Evolutionary conservation across 2,329 filamentous ascomycete genomes (phyloP).

Genomic region (Laburnicola sp.): DNA sequence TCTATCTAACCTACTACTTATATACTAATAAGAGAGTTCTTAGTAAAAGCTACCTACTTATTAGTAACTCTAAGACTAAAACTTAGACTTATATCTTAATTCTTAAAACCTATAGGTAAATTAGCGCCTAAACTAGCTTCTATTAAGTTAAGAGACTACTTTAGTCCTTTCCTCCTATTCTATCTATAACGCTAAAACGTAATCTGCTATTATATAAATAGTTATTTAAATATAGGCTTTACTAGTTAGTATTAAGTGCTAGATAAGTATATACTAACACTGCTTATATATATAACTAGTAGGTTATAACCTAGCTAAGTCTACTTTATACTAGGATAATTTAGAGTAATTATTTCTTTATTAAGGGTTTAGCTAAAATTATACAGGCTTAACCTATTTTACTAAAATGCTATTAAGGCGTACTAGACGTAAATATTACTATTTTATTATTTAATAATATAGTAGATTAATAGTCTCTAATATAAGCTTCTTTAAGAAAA

Average conservation of each 20-base stretch:
- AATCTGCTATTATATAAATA: no score
- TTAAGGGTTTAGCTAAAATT: conserved; percentile 2
- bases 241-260: conserved; percentile 3
- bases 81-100: conserved; percentile 8
- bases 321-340: background rate
- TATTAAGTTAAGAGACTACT: conserved; percentile 9
- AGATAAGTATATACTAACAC: no score
- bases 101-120: conserved; percentile 6
- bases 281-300: conserved; percentile 1
- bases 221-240: background rate
- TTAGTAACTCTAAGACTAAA: conserved; percentile 15
- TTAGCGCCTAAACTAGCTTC: conserved; percentile 11
- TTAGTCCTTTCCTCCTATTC: background rate
- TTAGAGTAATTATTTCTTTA: background rate
- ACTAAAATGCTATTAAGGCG: conserved; percentile 13
- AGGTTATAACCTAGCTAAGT: conserved; percentile 11
- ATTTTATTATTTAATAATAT: conserved; percentile 13
- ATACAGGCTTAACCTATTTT: conserved; percentile 2
- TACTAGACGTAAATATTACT: background rate
- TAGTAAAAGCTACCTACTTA: background rate
- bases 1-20: conserved; percentile 2
- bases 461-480: conserved; percentile 10
- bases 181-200: conserved; percentile 13
- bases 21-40: background rate
- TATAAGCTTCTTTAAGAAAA: background rate